These are phyloP conservation scores for Rubroshorea leprosula DNA, from an alignment of 345 rosid species.

Conservation along the genomic window DNA sequence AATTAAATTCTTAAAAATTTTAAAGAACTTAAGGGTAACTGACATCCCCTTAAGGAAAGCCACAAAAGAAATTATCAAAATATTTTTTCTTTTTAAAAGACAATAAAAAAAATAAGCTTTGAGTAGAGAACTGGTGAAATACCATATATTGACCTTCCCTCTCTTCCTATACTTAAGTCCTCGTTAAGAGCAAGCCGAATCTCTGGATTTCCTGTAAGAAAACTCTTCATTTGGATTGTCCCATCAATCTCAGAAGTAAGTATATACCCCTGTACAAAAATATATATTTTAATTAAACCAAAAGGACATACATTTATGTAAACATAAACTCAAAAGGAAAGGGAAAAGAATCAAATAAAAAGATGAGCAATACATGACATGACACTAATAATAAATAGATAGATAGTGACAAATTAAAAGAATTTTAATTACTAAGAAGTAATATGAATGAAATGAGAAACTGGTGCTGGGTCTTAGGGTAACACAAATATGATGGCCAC, in stretches of 20 bases:
- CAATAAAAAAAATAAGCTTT: background rate
- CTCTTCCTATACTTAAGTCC: slow-evolving; percentile 24
- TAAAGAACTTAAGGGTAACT: background rate
- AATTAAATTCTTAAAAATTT: background rate
- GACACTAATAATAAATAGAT: background rate
- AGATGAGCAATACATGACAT: background rate
- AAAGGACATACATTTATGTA: no score
- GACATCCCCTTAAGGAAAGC: background rate
- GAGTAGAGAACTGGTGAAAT: slow-evolving; percentile 3
- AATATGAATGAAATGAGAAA: background rate
- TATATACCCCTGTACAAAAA: slow-evolving; percentile 40
- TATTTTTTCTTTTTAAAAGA: background rate
- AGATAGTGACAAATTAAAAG: background rate
- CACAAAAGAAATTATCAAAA: background rate
- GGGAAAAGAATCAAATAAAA: background rate
- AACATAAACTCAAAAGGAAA: no score
- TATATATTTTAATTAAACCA: background rate
- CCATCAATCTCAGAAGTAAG: slow-evolving; percentile 57
- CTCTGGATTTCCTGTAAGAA: slow-evolving; percentile 25
- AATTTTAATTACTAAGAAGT: background rate
- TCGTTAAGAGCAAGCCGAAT: slow-evolving; percentile 3
- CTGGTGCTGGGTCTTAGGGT: background rate
- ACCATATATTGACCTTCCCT: slow-evolving; percentile 39
- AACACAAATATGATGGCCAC: background rate
- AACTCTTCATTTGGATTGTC: slow-evolving; percentile 64